Percentiles rank a stretch among this genome's conserved stretches.
These are phyloP conservation scores for Starmerella apicola DNA, from an alignment of 805 yeast genomes.

Conservation along the genomic window DNA sequence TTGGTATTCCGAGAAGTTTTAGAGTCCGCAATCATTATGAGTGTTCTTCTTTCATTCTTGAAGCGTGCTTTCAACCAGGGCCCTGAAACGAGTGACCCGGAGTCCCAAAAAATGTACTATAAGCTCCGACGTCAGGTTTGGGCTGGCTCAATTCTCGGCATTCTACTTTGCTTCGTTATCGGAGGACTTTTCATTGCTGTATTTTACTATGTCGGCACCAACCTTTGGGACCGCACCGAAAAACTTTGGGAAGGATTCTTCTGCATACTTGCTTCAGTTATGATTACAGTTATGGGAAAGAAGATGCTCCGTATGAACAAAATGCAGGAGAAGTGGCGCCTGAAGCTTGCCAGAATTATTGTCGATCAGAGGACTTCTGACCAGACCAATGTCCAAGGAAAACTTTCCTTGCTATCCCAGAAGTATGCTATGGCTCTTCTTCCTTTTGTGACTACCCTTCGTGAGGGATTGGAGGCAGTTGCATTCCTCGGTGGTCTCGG, in stretches of 20 bases:
- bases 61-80: constrained; percentile 58
- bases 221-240: constrained; percentile 79
- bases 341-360: constrained; percentile 38
- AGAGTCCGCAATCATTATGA: constrained; percentile 78
- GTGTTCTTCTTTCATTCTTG: constrained; percentile 75
- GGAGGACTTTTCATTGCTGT: constrained; percentile 60
- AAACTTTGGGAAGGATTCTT: constrained; percentile 81
- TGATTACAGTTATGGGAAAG: constrained; percentile 79
- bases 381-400: constrained; percentile 2
- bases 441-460: constrained; percentile 73
- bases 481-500: constrained; percentile 86
- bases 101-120: constrained; percentile 27
- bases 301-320: constrained; percentile 70
- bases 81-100: constrained; percentile 7
- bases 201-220: constrained; percentile 68
- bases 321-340: constrained; percentile 70
- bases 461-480: constrained; percentile 88
- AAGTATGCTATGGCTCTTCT: constrained; percentile 60
- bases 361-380: constrained; percentile 20
- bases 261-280: constrained; percentile 61
- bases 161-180: constrained; percentile 52
- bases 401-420: constrained; percentile 21
- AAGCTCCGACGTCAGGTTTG: constrained; percentile 58
- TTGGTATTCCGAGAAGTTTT: constrained; percentile 80
- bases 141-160: constrained; percentile 66